Conservation (phyloP, 192 early-diverging fungal genomes). For the Rhizophagus sp. region DNA sequence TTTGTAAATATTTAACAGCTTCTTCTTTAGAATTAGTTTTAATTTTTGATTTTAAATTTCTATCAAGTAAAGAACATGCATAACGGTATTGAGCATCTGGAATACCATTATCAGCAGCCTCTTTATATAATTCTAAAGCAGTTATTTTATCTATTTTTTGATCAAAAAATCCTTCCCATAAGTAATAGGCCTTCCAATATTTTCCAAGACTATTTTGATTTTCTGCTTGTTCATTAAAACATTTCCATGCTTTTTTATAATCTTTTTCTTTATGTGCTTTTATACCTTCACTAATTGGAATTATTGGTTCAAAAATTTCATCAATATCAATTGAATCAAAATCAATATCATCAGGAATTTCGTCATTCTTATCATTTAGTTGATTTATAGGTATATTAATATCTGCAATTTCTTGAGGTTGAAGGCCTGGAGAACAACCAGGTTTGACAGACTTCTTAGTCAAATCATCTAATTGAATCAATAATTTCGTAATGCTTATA, state of each 20-base stretch:
- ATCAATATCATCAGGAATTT: background rate
- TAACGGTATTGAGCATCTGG: background rate
- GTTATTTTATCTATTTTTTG: background rate
- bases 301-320: background rate
- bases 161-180: background rate
- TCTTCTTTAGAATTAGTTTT: background rate
- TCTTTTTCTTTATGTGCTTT: conserved; percentile 6
- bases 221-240: conserved; percentile 3
- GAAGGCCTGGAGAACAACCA: background rate
- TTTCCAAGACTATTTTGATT: background rate
- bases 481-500: conserved; percentile 9
- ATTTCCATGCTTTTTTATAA: conserved; percentile 2
- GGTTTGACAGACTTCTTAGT: background rate
- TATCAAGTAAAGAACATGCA: background rate
- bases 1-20: too few relatives aligned
- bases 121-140: background rate
- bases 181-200: background rate
- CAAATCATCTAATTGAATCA: background rate
- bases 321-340: background rate
- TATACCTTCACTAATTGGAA: conserved; percentile 17
- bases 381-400: background rate
- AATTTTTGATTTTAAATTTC: background rate
- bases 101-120: background rate
- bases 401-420: background rate
- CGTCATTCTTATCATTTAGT: background rate